Base-by-base conservation (phyloP, 1,139 yeast genomes). In the Kluyveromyces sp. region DNA sequence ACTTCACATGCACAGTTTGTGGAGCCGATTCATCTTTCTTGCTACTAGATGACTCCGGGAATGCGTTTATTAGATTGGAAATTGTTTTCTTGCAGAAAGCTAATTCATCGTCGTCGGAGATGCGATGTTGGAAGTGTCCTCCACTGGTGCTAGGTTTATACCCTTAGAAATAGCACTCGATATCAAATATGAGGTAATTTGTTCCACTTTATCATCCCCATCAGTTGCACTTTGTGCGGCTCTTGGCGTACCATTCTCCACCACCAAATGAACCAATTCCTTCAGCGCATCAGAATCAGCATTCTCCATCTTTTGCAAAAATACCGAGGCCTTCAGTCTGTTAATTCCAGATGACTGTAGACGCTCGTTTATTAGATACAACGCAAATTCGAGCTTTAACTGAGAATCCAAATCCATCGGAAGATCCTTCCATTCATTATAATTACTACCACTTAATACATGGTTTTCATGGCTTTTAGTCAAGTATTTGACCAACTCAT, bases 161-260 rank as follows among this genome's bases (percentile, higher is more conserved):
- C 63, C 64, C 36, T 50, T 55, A 34, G 58, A 57, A 30, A 63
- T 55, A 1, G 64, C 51, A 42, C 52, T 55, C 0, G 67, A 61
- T 15, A 61, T 41, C 29, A 61, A 45, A 44, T 59, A 61, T 2
- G 65, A 58, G 3, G 60, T 59, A 21, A 61, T 40, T 33, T 61
- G 63, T 48, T 61, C 65, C 25, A 62, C 43, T 32, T 35, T 31
- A 25, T 38, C 36, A 10, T 42, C 41, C 35, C 36, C 34, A 1
- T 27, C 7, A 10, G 34, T 15, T 15, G 21, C 33, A 4, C 34
- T 39, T 25, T 28, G 25, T 15, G 30, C 6, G 15, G 36, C 8
- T 26, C 30, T 33, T 8, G 41, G 25, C 7, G 15, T 27, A 25
- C 5, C 35, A 25, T 43, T 39, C 36, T 40, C 42, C 33, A 38